Evolutionary conservation across 305 asterid species (phyloP), one percentile per base, ranked within the genome.

Genomic region (Coffea humblotiana): DNA sequence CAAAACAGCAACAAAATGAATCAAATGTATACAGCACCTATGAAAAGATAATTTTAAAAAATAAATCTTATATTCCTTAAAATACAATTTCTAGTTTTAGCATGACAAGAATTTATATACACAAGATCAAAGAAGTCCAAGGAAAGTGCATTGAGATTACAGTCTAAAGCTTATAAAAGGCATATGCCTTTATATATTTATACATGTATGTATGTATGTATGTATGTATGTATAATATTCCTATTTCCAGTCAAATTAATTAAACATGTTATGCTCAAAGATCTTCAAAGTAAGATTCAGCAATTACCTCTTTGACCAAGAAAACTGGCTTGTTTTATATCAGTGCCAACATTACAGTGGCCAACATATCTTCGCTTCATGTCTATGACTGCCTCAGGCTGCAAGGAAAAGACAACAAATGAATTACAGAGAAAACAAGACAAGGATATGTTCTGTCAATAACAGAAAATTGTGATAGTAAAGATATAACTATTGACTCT

Each of bases 251-350:
- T 48, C 56, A 74, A 54, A 35, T 71, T 69, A 32, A 13, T 58
- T 60, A 14, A 69, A n/a, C 49, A 66, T 37, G 25, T 32, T 32
- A 83, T 73, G n/a, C 56, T 29, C n/a, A 71, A 40, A 47, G 48
- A 72, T 60, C 23, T 47, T 58, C 65, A 71, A 66, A 77, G 64
- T 72, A 10, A 29, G 12, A 71, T 45, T 73, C 60, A 77, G 40
- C 10, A 51, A 51, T 35, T 89, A 96, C 99, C 99, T 92, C 86
- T 90, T 84, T 88, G 97, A 64, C 99, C 98, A 80, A 96, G 84
- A 86, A 96, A 96, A 89, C 97, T 96, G 65, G 99, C 98, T 79
- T 96, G 99, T 80, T 96, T 96, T 80, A 96, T 96, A 84, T 94
- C 99, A 58, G 99, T 96, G 83, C 97, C 97, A 23, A 87, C 84